phyloP scores from a whole-genome alignment of 23 red algal genomes.

The Gracilariopsis chorda region DNA sequence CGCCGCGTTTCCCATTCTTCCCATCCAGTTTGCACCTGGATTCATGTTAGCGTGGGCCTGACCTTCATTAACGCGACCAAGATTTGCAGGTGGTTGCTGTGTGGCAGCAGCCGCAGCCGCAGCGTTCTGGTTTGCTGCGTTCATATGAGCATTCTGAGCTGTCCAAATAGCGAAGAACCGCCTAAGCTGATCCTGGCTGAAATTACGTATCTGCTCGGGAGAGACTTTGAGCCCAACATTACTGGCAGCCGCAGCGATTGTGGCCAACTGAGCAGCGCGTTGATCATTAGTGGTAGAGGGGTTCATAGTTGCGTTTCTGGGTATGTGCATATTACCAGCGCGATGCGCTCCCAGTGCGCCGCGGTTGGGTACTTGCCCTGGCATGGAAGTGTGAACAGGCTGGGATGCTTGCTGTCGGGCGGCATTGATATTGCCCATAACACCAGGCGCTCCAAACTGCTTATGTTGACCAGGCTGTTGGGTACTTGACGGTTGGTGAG shows the following conservation, averaged over 20 bases:
- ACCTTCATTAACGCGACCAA: neutral
- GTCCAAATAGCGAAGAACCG: neutral
- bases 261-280: neutral
- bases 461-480: neutral
- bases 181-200: neutral
- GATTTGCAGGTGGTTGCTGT: neutral
- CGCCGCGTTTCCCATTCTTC: neutral
- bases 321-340: neutral
- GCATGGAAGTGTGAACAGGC: neutral
- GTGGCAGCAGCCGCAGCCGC: neutral
- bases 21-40: neutral
- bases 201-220: neutral
- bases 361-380: neutral
- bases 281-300: neutral
- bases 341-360: neutral
- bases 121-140: too few species aligned
- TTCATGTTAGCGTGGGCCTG: neutral
- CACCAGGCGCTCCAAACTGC: neutral
- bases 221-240: neutral
- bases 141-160: neutral
- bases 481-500: neutral
- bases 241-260: neutral
- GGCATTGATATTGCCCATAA: neutral
- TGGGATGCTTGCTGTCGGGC: neutral
- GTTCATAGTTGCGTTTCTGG: neutral